These are phyloP conservation scores for Beta macrorhiza DNA, from an alignment of 179 eudicot genomes.

Conservation along the genomic window DNA sequence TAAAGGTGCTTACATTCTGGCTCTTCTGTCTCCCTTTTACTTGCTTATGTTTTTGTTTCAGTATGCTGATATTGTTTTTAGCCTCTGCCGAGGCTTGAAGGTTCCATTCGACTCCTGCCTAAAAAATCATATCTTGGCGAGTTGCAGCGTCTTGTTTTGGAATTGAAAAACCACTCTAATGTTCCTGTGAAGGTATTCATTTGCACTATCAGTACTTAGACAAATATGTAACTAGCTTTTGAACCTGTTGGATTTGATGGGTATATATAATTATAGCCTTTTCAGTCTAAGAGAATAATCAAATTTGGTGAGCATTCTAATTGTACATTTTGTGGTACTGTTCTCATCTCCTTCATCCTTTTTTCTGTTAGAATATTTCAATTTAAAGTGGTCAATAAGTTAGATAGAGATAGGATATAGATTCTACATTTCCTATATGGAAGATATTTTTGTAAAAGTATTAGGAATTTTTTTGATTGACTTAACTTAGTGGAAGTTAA, in stretches of 20 bases:
- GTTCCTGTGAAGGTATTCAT: constrained; percentile 66
- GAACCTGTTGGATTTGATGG: neutral
- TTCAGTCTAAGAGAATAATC: neutral
- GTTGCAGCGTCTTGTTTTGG: constrained; percentile 66
- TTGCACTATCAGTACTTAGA: no score
- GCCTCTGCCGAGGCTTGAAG: constrained; percentile 87
- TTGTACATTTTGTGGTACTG: neutral
- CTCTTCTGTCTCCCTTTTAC: constrained; percentile 6
- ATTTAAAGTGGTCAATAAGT: neutral
- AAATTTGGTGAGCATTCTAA: neutral
- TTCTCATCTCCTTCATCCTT: neutral
- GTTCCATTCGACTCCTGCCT: constrained; percentile 61
- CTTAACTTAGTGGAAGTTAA: neutral
- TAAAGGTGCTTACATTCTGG: constrained; percentile 58
- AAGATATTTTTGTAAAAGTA: neutral
- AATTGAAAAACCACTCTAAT: constrained; percentile 68
- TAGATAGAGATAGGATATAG: neutral
- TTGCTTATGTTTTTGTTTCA: constrained; percentile 6
- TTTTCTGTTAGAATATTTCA: neutral
- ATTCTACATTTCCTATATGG: neutral
- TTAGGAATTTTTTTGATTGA: neutral
- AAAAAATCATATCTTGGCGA: constrained; percentile 76
- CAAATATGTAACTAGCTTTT: no score
- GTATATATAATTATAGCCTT: neutral
- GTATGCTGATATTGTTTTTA: constrained; percentile 18